Base-by-base conservation (phyloP, 148 eudicot species). In the Spergularia bocconei region DNA sequence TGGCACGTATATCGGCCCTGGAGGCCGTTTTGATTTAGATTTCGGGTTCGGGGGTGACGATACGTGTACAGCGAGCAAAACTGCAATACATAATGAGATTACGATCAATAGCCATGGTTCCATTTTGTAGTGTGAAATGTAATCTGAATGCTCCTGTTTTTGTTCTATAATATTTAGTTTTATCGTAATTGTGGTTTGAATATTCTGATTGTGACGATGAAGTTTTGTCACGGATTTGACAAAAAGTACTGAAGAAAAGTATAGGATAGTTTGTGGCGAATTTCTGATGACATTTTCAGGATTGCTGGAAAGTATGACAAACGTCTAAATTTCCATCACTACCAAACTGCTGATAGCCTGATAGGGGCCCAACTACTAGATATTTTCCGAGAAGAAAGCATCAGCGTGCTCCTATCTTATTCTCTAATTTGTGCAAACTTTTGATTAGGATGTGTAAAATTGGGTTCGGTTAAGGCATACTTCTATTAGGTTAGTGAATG, bases 1-100 rank as follows among this genome's bases (percentile, higher is more conserved):
- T 0, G 75, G 75, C 4, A 70, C 4, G 66, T 53, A 36, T 10
- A 8, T 60, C 0, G 80, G 80, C 38, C 80, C 70, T 36, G 80
- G 80, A 20, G 75, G 75, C 57, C 13, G 16, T 16, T 76, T 57
- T 11, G 36, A 13, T 7, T 51, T 77, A 5, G 69, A 5, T 59
- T 77, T 50, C 4, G 69, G 60, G 10, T 69, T 69, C 3, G 66
- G 23, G 23, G 0, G 0, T n/a, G 56, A 59, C 2, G 67, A 58
- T 7, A 67, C 11, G 20, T 47, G 67, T 13, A 16, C 36, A 11
- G 15, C 33, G 16, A 60, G 50, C 14, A 76, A 59, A 50, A 63
- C 33, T 48, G 74, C n/a, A 16, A 60, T 29, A 39, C 20, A 33
- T 48, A 58, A 36, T 59, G 60, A 69, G 55, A 69, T 16, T 16